These are phyloP conservation scores for Keithomyces neogunnii DNA, from an alignment of 2,329 filamentous ascomycete genomes.

Conservation along the genomic window DNA sequence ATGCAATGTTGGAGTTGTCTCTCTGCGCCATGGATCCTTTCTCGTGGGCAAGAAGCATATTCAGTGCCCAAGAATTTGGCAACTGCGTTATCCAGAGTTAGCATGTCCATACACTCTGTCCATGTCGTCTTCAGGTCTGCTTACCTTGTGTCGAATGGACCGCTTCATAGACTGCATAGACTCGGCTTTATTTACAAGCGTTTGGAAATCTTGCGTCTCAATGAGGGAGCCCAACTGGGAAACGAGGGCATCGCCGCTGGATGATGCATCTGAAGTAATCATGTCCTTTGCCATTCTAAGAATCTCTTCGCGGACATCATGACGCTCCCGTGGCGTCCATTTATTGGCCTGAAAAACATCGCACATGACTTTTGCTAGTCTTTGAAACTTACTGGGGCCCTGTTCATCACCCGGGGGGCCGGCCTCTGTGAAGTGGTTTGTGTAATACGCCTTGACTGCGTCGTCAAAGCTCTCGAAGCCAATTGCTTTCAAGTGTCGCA, in stretches of 20 bases:
- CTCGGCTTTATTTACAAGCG: constrained; percentile 2
- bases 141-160: constrained; percentile 16
- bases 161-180: constrained; percentile 12
- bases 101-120: too few species aligned
- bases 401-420: constrained; percentile 17
- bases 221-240: constrained; percentile 12
- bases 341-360: constrained; percentile 11
- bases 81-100: constrained; percentile 8
- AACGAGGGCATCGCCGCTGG: constrained; percentile 4
- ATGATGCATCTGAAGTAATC: constrained; percentile 10
- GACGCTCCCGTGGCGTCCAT: constrained; percentile 18
- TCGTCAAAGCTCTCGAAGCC: constrained; percentile 19
- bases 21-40: constrained; percentile 10
- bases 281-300: constrained; percentile 15
- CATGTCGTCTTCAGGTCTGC: not conserved
- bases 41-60: constrained; percentile 14
- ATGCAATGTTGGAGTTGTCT: constrained; percentile 16
- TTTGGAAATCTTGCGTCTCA: constrained; percentile 7
- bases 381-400: constrained; percentile 15
- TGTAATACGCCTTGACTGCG: constrained; percentile 18
- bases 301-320: constrained; percentile 19
- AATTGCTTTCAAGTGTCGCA: constrained; percentile 13
- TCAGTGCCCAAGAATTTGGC: constrained; percentile 18
- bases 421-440: constrained; percentile 10
- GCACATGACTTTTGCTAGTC: constrained; percentile 15